phyloP scores from a whole-genome alignment of 768 basidiomycete species.

The Calvatia gigantea region DNA sequence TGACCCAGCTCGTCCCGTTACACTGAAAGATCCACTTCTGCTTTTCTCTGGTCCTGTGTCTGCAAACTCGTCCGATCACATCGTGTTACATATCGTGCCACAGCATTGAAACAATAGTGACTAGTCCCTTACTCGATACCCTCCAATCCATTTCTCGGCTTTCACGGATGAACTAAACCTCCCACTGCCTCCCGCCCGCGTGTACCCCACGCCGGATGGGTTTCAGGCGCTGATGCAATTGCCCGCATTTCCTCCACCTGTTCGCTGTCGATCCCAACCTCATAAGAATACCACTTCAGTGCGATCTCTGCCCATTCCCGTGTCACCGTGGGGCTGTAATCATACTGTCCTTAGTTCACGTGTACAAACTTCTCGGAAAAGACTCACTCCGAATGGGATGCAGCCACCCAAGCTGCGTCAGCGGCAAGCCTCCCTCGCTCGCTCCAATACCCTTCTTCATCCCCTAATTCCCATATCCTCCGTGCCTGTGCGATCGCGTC shows the following conservation, averaged over 20 bases:
- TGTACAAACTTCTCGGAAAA: not conserved
- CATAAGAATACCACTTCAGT: constrained; percentile 50
- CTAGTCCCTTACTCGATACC: too few relatives aligned
- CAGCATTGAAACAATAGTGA: too few relatives aligned
- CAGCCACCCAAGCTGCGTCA: constrained; percentile 57
- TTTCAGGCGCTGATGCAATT: constrained; percentile 32
- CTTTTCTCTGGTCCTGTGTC: not conserved
- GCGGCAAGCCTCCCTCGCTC: constrained; percentile 61
- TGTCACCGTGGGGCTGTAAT: constrained; percentile 40
- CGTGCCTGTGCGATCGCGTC: constrained; percentile 47
- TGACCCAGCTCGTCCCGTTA: too few relatives aligned
- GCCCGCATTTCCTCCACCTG: constrained; percentile 37
- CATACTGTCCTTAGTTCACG: constrained; percentile 2
- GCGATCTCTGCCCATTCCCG: constrained; percentile 49
- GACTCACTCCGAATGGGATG: constrained; percentile 61
- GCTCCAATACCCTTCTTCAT: constrained; percentile 64
- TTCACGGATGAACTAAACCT: constrained; percentile 20
- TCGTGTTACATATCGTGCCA: too few relatives aligned
- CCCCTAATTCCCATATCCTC: constrained; percentile 54
- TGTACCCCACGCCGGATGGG: constrained; percentile 48
- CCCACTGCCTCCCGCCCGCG: constrained; percentile 33
- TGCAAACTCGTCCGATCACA: too few relatives aligned
- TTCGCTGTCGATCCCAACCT: constrained; percentile 53
- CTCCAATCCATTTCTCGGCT: not conserved
- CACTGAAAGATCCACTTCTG: not conserved